Base-by-base conservation (phyloP, 83 land plant species). In the Larix sibirica region DNA sequence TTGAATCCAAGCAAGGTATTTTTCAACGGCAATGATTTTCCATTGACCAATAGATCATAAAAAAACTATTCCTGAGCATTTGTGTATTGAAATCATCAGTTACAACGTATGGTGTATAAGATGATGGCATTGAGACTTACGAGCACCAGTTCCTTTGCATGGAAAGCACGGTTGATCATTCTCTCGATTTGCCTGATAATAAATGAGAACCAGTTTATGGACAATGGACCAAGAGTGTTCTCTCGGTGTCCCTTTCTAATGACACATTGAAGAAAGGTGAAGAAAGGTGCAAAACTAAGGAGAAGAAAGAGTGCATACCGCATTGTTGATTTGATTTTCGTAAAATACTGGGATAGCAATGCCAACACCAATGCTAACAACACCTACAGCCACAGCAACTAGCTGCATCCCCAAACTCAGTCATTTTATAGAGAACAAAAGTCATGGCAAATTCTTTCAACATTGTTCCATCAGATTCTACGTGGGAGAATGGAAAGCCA, bases 101-200 rank as follows among this genome's bases (percentile, higher is more conserved):
- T 40, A 79, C n/a, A n/a, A n/a, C n/a, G n/a, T n/a, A n/a, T n/a
- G n/a, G n/a, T n/a, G n/a, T n/a, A n/a, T n/a, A n/a, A n/a, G n/a
- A n/a, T n/a, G n/a, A n/a, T n/a, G n/a, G n/a, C n/a, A n/a, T n/a
- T n/a, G n/a, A n/a, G n/a, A 89, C 95, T 90, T 86, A 94, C 97
- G 98, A 16, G 99, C 90, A 28, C 99, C 99, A 20, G 94, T 84
- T n/a, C 99, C 99, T 81, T 82, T 89, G 84, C 99, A 98, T 6
- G 99, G 99, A 83, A 98, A 98, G 83, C 99, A 98, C 2, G 99
- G 99, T 81, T 98, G 99, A 47, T 94, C 90, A 81, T 98, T 98
- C 47, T 93, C 98, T 54, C 99, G 89, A 65, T 80, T 88, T 58
- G 94, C 92, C 95, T 95, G 90, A 66, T 28, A 81, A 84, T 26